These are phyloP conservation scores for Zygoascus biomembranicola DNA, from an alignment of 805 yeast genomes.

Conservation along the genomic window DNA sequence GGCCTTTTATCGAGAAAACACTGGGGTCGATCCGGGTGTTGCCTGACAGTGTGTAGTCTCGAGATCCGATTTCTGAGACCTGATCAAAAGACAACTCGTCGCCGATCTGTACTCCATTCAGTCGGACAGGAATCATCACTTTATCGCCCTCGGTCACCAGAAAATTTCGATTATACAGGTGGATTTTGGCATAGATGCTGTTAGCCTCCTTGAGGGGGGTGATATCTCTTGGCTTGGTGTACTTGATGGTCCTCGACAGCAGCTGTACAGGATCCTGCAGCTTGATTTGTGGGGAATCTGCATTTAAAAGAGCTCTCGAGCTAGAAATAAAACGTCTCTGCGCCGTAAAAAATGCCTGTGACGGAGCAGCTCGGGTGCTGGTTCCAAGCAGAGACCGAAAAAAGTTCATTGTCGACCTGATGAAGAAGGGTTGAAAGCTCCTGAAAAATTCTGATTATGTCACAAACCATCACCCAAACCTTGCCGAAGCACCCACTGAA, in stretches of 20 bases:
- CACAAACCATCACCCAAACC: too few species aligned
- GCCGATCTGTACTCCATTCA: conserved; percentile 75
- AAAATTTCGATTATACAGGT: conserved; percentile 75
- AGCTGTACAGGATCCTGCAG: conserved; percentile 2
- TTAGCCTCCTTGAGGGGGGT: conserved; percentile 60
- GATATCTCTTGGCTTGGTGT: conserved; percentile 34
- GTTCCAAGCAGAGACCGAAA: background rate
- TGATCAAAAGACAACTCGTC: conserved; percentile 67
- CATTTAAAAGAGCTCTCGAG: background rate
- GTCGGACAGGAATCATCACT: conserved; percentile 66
- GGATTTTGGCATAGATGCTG: conserved; percentile 66
- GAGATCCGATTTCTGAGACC: conserved; percentile 76
- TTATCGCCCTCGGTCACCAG: conserved; percentile 88
- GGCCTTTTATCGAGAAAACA: conserved; percentile 57
- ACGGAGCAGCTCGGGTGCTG: background rate
- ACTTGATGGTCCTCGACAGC: conserved; percentile 14
- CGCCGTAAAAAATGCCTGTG: background rate
- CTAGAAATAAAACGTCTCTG: background rate
- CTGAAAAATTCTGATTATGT: too few species aligned
- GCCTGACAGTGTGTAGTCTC: conserved; percentile 64
- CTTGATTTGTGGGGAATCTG: background rate
- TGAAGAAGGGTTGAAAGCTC: too few species aligned
- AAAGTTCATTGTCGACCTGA: background rate
- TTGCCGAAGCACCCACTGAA: too few species aligned
- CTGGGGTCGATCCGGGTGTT: conserved; percentile 42